These are phyloP conservation scores for Calonectria hongkongensis DNA, from an alignment of 2,329 filamentous ascomycete species.

Conservation along the genomic window DNA sequence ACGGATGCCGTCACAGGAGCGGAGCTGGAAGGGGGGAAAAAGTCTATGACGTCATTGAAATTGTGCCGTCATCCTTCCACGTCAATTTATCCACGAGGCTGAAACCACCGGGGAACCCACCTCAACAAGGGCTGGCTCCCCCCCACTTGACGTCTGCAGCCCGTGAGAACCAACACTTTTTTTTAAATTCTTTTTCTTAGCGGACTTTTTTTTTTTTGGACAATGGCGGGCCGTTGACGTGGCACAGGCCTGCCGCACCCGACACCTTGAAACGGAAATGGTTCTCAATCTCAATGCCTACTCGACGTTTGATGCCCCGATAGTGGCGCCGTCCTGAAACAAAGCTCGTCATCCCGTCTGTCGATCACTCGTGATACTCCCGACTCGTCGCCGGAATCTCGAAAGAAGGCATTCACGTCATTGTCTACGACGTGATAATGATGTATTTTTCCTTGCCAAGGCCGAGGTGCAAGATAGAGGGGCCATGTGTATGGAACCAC, in stretches of 20 bases:
- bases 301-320: conserved; percentile 33
- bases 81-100: conserved; percentile 54
- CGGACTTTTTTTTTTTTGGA: not conserved
- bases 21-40: conserved; percentile 31
- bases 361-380: conserved; percentile 34
- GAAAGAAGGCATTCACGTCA: conserved; percentile 53
- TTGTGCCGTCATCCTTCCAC: conserved; percentile 48
- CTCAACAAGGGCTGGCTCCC: conserved; percentile 9
- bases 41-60: conserved; percentile 49
- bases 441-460: conserved; percentile 21
- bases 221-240: conserved; percentile 46
- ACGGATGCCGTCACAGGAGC: conserved; percentile 39
- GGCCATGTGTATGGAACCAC: not conserved
- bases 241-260: conserved; percentile 43
- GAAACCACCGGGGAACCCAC: conserved; percentile 47
- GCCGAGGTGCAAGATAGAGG: not conserved
- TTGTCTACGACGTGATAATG: conserved; percentile 16
- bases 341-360: conserved; percentile 40
- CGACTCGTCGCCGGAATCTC: conserved; percentile 30
- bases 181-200: not conserved
- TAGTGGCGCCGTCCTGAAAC: conserved; percentile 43
- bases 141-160: conserved; percentile 16
- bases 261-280: conserved; percentile 39
- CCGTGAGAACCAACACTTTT: conserved; percentile 9
- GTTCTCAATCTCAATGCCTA: conserved; percentile 4